These are phyloP conservation scores for Aaosphaeria arxii DNA, from an alignment of 2,329 filamentous ascomycete genomes.

Conservation along the genomic window DNA sequence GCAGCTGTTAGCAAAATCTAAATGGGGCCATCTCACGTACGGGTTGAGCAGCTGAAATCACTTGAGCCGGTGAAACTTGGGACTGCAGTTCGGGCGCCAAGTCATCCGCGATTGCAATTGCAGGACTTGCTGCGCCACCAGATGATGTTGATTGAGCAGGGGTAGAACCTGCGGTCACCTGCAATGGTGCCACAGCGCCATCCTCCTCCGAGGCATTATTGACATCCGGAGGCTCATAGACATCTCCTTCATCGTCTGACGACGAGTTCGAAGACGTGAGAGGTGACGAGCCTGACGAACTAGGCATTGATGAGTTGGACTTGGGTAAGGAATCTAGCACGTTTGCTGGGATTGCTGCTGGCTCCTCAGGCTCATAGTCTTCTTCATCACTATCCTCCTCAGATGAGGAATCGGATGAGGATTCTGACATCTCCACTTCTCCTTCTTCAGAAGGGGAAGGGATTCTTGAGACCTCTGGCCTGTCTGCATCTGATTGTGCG, in stretches of 20 bases:
- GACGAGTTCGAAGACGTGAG: not conserved
- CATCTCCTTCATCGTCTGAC: constrained; percentile 22
- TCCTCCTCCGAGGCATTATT: not conserved
- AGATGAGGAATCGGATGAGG: constrained; percentile 18
- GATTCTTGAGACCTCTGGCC: not conserved
- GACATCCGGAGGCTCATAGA: constrained; percentile 30
- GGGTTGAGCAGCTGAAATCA: too few relatives aligned
- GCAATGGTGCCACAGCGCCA: too few relatives aligned
- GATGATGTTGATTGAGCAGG: too few relatives aligned
- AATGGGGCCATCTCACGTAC: too few relatives aligned
- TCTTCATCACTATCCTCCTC: constrained; percentile 11
- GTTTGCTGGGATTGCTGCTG: not conserved
- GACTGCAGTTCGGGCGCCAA: too few relatives aligned
- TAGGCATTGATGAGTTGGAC: too few relatives aligned
- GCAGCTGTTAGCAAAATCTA: too few relatives aligned
- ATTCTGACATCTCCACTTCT: constrained; percentile 35
- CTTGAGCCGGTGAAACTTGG: too few relatives aligned
- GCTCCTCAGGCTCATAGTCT: not conserved
- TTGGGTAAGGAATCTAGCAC: not conserved
- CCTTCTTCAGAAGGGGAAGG: constrained; percentile 27
- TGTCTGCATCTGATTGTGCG: not conserved
- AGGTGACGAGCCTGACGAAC: too few relatives aligned
- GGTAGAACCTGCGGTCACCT: too few relatives aligned
- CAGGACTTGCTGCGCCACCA: too few relatives aligned
- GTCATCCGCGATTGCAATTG: too few relatives aligned